Conservation (phyloP, 1,139 yeast genomes). For the Zygotorulaspora mrakii region DNA sequence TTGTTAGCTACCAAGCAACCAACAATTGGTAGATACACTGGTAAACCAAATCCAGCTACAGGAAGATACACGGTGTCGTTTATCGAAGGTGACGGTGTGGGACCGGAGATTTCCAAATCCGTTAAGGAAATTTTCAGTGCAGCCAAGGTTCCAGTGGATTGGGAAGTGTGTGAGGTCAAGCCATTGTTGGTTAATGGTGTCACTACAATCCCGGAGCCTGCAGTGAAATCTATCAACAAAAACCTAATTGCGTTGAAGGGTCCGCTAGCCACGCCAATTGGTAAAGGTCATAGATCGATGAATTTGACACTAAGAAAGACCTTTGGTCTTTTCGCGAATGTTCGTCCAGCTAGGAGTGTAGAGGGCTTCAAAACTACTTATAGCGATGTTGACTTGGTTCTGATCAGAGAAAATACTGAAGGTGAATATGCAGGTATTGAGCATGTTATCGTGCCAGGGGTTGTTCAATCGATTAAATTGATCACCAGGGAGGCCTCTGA, state of each 20-base stretch:
- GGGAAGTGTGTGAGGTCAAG: constrained; percentile 97
- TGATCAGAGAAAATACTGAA: constrained; percentile 98
- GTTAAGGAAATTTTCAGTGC: constrained; percentile 89
- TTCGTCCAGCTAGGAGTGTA: constrained; percentile 93
- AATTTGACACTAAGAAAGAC: constrained; percentile 97
- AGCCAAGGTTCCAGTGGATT: constrained; percentile 90
- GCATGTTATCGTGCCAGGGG: constrained; percentile 97
- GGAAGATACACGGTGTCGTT: constrained; percentile 90
- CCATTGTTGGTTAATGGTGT: constrained; percentile 89
- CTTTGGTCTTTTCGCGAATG: constrained; percentile 92
- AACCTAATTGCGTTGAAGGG: constrained; percentile 96
- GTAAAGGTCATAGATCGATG: constrained; percentile 97
- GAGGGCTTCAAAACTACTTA: constrained; percentile 94
- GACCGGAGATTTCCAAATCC: constrained; percentile 89
- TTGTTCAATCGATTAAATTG: constrained; percentile 94
- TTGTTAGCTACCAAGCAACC: constrained; percentile 31
- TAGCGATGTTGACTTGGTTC: constrained; percentile 88
- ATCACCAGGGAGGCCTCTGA: constrained; percentile 95
- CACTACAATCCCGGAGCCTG: constrained; percentile 89
- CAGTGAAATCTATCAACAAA: constrained; percentile 87
- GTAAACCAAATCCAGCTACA: constrained; percentile 39
- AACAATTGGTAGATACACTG: constrained; percentile 32
- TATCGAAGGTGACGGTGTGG: constrained; percentile 99
- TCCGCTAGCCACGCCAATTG: constrained; percentile 96
- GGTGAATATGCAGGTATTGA: constrained; percentile 99